Evolutionary conservation across 2,329 filamentous ascomycete genomes (phyloP), one percentile per base, ranked within the genome.

Genomic region (Sclerotinia trifoliorum): DNA sequence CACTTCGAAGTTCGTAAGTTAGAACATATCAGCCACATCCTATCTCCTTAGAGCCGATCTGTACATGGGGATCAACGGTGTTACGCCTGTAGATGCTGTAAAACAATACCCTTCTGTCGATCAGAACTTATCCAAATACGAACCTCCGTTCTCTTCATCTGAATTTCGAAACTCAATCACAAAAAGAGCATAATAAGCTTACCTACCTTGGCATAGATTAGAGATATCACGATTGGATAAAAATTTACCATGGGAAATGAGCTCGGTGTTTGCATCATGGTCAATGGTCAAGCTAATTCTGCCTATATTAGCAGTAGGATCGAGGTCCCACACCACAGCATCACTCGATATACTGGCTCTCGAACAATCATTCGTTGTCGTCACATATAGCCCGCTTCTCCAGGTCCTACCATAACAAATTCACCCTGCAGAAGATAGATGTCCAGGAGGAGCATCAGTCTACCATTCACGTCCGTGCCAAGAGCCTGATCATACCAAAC

Each of bases 401-500:
- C 21, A 8, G 19, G 8, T 62, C 58, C 4, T 48, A 49, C n/a
- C 32, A 62, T 39, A 32, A 62, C 44, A 62, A 39, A 26, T 19
- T 19, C 46, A 62, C 15, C 58, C 46, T 21, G 32, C 46, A 62
- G 35, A 39, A 51, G 46, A 51, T 51, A 21, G 42, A 48, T 46
- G n/a, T n/a, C 21, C 58, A n/a, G 19, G 15, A 19, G 35, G 19
- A 4, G 26, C 32, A 39, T 7, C 29, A 39, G 19, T 56, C 54
- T 15, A 56, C 19, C 58, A 62, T 35, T 49, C 29, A 35, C 46
- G 15, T 46, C 19, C 24, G 11, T 26, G 26, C 56, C 48, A 35
- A 55, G 46, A 35, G 49, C 51, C 29, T 42, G 26, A 29, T 61
- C 51, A 65, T 17, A 46, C 44, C 44, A 71, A 66, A 19, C 24